phyloP scores from a whole-genome alignment of 768 basidiomycete species.

The Collybia mongolica region DNA sequence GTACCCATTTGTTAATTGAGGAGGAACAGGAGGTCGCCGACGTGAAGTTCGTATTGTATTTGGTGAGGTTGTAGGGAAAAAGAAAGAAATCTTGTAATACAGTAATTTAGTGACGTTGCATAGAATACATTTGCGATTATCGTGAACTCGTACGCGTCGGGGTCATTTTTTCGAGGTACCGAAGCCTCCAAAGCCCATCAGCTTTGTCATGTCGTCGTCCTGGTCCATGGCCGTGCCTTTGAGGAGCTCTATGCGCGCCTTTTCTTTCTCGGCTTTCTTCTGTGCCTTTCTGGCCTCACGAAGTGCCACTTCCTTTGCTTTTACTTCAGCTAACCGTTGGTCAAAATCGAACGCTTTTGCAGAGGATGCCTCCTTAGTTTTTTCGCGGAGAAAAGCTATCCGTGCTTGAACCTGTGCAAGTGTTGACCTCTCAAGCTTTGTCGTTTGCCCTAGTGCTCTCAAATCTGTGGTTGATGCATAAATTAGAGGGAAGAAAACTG shows the following conservation, averaged over 20 bases:
- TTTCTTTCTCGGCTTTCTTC: slow-evolving; percentile 77
- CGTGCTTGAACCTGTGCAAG: slow-evolving; percentile 89
- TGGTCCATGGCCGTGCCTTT: slow-evolving; percentile 44
- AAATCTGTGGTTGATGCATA: slow-evolving; percentile 58
- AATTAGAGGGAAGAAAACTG: not conserved
- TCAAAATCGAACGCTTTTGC: slow-evolving; percentile 97
- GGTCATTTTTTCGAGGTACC: slow-evolving; percentile 78
- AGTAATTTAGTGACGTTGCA: slow-evolving; percentile 20
- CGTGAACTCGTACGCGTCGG: slow-evolving; percentile 12
- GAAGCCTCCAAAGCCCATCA: slow-evolving; percentile 95
- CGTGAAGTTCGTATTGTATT: slow-evolving; percentile 68
- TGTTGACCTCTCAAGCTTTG: slow-evolving; percentile 86
- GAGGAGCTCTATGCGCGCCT: slow-evolving; percentile 63
- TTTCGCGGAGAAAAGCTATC: slow-evolving; percentile 85
- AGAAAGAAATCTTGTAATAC: slow-evolving; percentile 25
- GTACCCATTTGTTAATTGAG: slow-evolving; percentile 59
- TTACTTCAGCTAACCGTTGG: slow-evolving; percentile 80
- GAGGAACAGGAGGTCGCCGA: slow-evolving; percentile 89
- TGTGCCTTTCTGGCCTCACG: slow-evolving; percentile 76
- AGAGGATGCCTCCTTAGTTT: slow-evolving; percentile 77
- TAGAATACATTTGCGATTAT: slow-evolving; percentile 23
- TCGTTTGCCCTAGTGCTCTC: slow-evolving; percentile 92
- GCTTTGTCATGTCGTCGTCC: slow-evolving; percentile 67
- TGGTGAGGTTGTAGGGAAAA: slow-evolving; percentile 48
- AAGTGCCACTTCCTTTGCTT: slow-evolving; percentile 63